These are phyloP conservation scores for Cystoisospora suis DNA, from an alignment of 169 alveolate genomes.

Conservation along the genomic window DNA sequence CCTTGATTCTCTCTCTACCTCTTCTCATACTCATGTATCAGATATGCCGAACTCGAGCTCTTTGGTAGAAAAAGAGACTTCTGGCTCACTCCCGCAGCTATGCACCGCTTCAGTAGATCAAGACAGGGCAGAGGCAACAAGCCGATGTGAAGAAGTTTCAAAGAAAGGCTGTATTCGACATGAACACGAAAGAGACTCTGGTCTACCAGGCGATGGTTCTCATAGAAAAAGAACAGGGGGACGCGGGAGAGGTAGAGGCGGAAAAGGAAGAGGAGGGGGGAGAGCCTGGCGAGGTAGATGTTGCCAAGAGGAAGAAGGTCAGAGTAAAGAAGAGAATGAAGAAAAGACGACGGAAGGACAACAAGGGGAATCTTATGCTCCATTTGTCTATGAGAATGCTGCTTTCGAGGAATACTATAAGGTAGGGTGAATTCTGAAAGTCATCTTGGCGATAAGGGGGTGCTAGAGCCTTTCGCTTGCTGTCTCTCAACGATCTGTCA, in stretches of 20 bases:
- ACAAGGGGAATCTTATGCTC: not conserved
- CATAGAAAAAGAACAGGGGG: not conserved
- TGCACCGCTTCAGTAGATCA: not conserved
- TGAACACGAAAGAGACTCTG: not conserved
- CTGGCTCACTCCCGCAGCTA: not conserved
- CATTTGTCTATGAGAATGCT: constrained; percentile 52
- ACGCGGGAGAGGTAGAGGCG: not conserved
- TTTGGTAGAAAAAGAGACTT: not conserved
- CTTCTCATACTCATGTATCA: too few species aligned
- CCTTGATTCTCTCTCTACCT: not conserved
- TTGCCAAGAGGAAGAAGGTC: not conserved
- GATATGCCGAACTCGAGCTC: not conserved
- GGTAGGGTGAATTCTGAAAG: constrained; percentile 33
- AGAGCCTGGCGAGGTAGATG: not conserved
- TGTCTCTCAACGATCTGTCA: too few species aligned
- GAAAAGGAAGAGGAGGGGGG: not conserved
- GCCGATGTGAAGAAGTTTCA: not conserved
- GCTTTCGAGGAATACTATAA: constrained; percentile 55
- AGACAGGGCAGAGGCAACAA: not conserved
- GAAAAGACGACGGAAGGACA: not conserved
- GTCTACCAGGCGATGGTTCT: not conserved
- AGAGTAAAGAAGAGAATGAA: not conserved
- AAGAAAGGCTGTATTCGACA: not conserved
- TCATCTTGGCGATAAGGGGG: too few species aligned
- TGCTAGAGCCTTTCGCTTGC: too few species aligned